These are phyloP conservation scores for Hordeum pubiflorum DNA, from an alignment of 202 grass and related monocot species.

Conservation along the genomic window DNA sequence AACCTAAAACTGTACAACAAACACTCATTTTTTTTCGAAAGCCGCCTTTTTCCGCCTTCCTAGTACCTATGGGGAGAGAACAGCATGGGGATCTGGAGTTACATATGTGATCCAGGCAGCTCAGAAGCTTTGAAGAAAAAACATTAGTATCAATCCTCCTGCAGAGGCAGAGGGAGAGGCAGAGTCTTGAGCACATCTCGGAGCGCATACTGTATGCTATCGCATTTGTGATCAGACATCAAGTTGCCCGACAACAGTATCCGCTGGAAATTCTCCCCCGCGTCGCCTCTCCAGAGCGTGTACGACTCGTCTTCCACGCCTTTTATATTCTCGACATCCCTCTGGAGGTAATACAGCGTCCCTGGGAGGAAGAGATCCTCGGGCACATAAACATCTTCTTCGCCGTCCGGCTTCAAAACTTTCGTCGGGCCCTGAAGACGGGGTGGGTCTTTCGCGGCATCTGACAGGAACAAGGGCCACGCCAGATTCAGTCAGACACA, in stretches of 20 bases:
- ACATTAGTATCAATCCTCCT: background rate
- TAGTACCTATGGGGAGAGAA: too few relatives aligned
- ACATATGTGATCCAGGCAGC: background rate
- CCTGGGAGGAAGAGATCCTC: constrained; percentile 76
- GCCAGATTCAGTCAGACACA: background rate
- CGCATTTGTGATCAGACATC: constrained; percentile 83
- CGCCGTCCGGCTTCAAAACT: background rate
- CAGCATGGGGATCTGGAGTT: background rate
- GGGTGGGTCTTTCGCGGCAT: constrained; percentile 27
- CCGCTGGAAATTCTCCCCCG: constrained; percentile 70
- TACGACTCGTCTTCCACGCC: constrained; percentile 48
- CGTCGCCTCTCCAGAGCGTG: constrained; percentile 65
- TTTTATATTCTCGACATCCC: constrained; percentile 39
- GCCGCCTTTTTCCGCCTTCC: background rate
- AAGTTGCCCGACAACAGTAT: constrained; percentile 70
- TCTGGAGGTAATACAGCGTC: constrained; percentile 74
- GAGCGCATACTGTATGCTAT: constrained; percentile 67
- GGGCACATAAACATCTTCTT: constrained; percentile 33
- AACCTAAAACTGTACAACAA: constrained; percentile 18
- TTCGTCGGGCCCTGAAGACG: background rate
- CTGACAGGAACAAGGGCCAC: constrained; percentile 26
- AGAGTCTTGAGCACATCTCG: constrained; percentile 74
- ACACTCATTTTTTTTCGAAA: background rate
- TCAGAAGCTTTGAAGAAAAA: background rate
- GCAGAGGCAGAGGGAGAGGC: background rate